Evolutionary conservation across 805 yeast genomes (phyloP), one percentile per base, ranked within the genome.

Genomic region (Myxozyma lipomycoides): DNA sequence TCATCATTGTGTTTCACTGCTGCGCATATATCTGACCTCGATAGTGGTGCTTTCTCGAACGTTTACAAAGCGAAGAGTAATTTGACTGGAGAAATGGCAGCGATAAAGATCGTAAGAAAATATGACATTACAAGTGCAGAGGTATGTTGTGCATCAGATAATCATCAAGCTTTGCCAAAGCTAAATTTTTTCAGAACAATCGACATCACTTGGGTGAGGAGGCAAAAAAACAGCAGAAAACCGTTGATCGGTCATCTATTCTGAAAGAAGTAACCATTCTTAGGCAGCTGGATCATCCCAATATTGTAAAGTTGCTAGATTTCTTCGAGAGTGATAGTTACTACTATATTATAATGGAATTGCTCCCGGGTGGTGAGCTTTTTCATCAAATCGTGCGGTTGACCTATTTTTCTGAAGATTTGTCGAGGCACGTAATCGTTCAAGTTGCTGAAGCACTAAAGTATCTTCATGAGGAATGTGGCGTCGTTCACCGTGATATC

Each of bases 1-100:
- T 36, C 12, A 9, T 22, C 6, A 17, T 5, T 18, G 3, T 19
- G 32, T 28, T 28, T 28, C 12, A 12, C 32, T 7, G 32, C 12
- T 12, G 7, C 7, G 12, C 32, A 28, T 28, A 28, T 28, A 28
- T 28, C 6, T 34, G 15, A 7, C 6, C 5, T 10, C 21, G 21
- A 25, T 34, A 57, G 61, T 63, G 98, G 98, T 6, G 97, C 97
- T 0, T 90, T 91, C 65, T 86, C 95, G 2, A 76, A 78, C 10
- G 98, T 91, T 3, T 86, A 81, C 70, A 81, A 78, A 63, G 95
- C 95, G 0, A 64, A 71, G 15, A 82, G 83, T 60, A 57, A 68
- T 2, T 58, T 59, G 9, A 64, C 73, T 4, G 66, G 69, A 28
- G 66, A 75, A 43, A 67, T 69, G 34, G 82, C 86, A 15, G 96